phyloP scores from a whole-genome alignment of 352 stramenopile genomes.

The Aphanomyces invadans region DNA sequence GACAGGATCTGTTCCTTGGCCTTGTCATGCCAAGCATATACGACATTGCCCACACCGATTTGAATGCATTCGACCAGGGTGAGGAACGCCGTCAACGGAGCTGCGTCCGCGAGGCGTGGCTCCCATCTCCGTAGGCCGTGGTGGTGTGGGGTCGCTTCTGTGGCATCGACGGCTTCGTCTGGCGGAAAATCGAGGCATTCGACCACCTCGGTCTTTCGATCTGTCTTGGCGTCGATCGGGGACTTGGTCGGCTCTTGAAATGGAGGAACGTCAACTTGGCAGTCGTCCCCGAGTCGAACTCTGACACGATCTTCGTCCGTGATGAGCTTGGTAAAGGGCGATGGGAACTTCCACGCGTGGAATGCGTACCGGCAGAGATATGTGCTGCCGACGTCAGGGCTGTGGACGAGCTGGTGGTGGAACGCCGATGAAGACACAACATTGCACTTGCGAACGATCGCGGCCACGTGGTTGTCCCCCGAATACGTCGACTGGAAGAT shows the following conservation, averaged over 20 bases:
- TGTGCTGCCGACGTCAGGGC: background rate
- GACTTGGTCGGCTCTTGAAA: background rate
- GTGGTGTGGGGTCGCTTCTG: background rate
- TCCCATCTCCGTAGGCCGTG: background rate
- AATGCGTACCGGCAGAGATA: slow-evolving; percentile 21
- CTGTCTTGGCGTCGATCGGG: too few relatives aligned
- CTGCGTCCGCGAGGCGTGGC: background rate
- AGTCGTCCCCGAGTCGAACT: slow-evolving; percentile 9
- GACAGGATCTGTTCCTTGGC: slow-evolving; percentile 19
- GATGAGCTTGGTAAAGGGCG: slow-evolving; percentile 18
- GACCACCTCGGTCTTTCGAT: background rate
- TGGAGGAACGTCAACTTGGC: slow-evolving; percentile 15
- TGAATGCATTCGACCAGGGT: slow-evolving; percentile 10
- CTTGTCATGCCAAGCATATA: slow-evolving; percentile 18
- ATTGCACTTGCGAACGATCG: slow-evolving; percentile 11
- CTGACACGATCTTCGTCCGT: slow-evolving; percentile 16
- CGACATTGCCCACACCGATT: slow-evolving; percentile 19
- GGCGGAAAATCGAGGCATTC: background rate
- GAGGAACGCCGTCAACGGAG: slow-evolving; percentile 8
- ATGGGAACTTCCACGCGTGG: slow-evolving; percentile 14
- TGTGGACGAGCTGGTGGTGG: slow-evolving; percentile 5
- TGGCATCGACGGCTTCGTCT: too few relatives aligned
- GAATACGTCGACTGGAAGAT: slow-evolving; percentile 22
- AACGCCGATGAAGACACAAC: slow-evolving; percentile 9
- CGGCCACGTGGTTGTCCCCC: slow-evolving; percentile 9